Conservation (phyloP, 225 moss, liverwort and hornwort genomes). For the Marchantia polymorpha region DNA sequence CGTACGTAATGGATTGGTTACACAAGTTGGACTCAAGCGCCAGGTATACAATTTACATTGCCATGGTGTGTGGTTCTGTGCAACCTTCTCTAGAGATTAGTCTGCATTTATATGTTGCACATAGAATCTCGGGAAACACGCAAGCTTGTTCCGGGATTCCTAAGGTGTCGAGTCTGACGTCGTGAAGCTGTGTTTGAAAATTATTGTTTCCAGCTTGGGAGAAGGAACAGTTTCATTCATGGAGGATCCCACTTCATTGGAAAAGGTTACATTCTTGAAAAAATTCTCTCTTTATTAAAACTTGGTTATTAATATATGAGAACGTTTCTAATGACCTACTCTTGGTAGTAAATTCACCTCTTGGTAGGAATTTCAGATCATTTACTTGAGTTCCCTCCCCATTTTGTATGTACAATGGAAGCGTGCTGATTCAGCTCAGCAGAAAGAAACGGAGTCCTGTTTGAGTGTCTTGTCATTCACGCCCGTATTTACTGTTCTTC, state of each 20-base stretch:
- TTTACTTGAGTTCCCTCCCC: neutral
- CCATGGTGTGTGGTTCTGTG: no score
- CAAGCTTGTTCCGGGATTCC: neutral
- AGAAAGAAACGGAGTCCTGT: neutral
- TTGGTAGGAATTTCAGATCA: neutral
- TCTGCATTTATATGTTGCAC: neutral
- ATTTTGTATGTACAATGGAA: neutral
- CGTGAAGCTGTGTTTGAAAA: neutral
- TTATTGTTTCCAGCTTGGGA: constrained; percentile 49
- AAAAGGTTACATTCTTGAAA: constrained; percentile 35
- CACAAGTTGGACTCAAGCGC: constrained; percentile 77
- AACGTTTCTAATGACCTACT: neutral
- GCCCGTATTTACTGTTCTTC: neutral
- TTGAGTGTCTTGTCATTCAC: no score
- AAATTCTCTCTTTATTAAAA: neutral
- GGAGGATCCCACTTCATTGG: constrained; percentile 88
- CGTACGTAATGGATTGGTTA: constrained; percentile 83
- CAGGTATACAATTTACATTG: constrained; percentile 35
- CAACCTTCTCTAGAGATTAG: neutral
- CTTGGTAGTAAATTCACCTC: neutral
- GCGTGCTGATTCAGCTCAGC: neutral
- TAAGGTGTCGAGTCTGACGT: no score
- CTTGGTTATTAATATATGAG: neutral
- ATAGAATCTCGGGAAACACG: no score
- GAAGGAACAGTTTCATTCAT: constrained; percentile 52